A percentile compares a stretch with the other conserved stretches of the same genome.
Evolutionary conservation across 371 early-diverging fungal genomes (phyloP).

Genomic region (Mucor sp.): DNA sequence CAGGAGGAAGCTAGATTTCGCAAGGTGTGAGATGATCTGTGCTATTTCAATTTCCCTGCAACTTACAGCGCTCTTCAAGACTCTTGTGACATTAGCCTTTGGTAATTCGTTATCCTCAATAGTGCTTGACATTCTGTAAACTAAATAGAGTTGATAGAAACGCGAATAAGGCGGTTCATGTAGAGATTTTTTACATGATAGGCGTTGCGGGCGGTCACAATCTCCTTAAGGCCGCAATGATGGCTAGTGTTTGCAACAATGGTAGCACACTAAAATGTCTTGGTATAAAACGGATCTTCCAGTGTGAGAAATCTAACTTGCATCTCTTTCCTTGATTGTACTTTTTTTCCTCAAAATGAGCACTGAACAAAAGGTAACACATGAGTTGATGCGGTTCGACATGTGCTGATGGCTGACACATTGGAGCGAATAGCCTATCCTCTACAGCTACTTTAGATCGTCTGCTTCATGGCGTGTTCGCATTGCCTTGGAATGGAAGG

Average conservation of each 20-base stretch:
- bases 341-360: not conserved
- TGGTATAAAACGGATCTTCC: not conserved
- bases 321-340: not conserved
- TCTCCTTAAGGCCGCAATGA: not conserved
- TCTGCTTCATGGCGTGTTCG: conserved; percentile 79
- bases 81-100: conserved; percentile 60
- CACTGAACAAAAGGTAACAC: conserved; percentile 11
- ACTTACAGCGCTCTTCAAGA: conserved; percentile 58
- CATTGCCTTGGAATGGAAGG: conserved; percentile 74
- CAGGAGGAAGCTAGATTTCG: conserved; percentile 55
- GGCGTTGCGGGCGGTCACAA: conserved; percentile 2
- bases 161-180: not conserved
- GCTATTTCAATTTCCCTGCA: not conserved
- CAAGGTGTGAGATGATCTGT: not conserved
- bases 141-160: not conserved
- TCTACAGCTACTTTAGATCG: conserved; percentile 80
- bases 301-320: not conserved
- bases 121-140: conserved; percentile 1
- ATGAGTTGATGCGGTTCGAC: not conserved
- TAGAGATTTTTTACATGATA: not conserved
- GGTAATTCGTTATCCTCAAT: conserved; percentile 15
- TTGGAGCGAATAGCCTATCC: conserved; percentile 37
- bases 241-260: not conserved
- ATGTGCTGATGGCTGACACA: not conserved
- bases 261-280: not conserved